Conservation (phyloP, 2,329 filamentous ascomycete genomes). For the Exophiala xenobiotica region DNA sequence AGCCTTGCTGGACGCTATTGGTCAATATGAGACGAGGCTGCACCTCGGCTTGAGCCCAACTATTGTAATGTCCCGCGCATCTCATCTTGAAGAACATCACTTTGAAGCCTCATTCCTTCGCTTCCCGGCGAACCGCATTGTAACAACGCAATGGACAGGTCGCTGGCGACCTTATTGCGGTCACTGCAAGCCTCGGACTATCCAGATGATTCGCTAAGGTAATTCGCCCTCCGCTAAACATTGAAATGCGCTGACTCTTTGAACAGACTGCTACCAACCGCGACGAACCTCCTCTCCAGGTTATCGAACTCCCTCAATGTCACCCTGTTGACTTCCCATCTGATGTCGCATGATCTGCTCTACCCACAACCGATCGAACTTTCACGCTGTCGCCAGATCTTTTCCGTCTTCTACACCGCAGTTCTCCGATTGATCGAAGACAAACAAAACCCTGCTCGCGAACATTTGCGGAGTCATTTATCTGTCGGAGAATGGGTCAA, state of each 20-base stretch:
- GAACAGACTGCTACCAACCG: slow-evolving; percentile 53
- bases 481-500: slow-evolving; percentile 58
- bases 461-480: slow-evolving; percentile 51
- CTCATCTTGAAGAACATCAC: not conserved
- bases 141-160: slow-evolving; percentile 51
- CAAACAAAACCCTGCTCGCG: slow-evolving; percentile 40
- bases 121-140: not conserved
- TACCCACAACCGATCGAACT: slow-evolving; percentile 59
- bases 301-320: slow-evolving; percentile 63
- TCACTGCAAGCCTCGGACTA: slow-evolving; percentile 60
- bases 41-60: not conserved
- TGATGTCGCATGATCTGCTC: slow-evolving; percentile 59
- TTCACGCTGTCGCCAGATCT: slow-evolving; percentile 54
- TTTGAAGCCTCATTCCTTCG: not conserved
- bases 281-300: slow-evolving; percentile 46
- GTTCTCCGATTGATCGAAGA: slow-evolving; percentile 54
- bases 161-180: slow-evolving; percentile 59
- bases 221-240: slow-evolving; percentile 24
- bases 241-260: slow-evolving; percentile 20
- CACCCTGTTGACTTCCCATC: slow-evolving; percentile 58
- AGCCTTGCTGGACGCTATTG: not conserved
- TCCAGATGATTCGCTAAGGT: slow-evolving; percentile 61
- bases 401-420: slow-evolving; percentile 63
- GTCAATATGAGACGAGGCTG: not conserved
- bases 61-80: not conserved